phyloP scores from a whole-genome alignment of 257 asterid genomes.

The Solanum dulcamara region DNA sequence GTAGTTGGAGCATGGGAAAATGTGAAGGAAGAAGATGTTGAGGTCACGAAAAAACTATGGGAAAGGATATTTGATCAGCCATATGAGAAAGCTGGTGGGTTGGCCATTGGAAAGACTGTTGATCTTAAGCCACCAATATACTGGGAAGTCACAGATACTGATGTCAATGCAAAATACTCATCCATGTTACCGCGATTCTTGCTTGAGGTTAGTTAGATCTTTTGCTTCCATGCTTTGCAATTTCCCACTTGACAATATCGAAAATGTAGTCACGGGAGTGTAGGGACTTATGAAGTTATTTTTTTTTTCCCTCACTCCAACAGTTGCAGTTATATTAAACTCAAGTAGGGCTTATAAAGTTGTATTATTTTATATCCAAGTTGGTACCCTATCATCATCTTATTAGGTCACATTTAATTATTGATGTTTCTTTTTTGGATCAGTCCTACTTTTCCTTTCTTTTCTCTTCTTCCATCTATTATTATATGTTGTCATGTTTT shows the following conservation, averaged over 20 bases:
- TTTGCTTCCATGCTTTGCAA: background rate
- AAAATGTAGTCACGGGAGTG: background rate
- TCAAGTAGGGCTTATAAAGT: background rate
- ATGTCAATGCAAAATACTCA: conserved; percentile 63
- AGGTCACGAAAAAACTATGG: conserved; percentile 56
- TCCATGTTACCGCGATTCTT: conserved; percentile 71
- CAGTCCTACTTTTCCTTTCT: background rate
- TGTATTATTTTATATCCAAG: background rate
- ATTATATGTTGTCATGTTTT: background rate
- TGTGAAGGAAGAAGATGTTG: conserved; percentile 30
- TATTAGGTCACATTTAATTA: conserved; percentile 2
- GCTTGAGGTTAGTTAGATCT: conserved; percentile 53
- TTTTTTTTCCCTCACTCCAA: background rate
- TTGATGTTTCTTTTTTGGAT: background rate
- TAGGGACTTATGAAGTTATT: background rate
- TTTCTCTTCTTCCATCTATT: background rate
- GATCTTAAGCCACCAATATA: conserved; percentile 36
- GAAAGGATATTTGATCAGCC: conserved; percentile 71
- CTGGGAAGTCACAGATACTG: conserved; percentile 53
- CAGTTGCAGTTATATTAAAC: background rate
- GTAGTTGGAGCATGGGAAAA: conserved; percentile 38
- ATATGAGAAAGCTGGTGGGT: conserved; percentile 75
- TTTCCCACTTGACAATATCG: background rate
- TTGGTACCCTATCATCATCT: background rate
- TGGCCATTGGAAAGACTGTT: conserved; percentile 23